Evolutionary conservation across 1,284 basidiomycete genomes (phyloP), one percentile per base, ranked within the genome.

Genomic region (Papiliotrema terrestris): DNA sequence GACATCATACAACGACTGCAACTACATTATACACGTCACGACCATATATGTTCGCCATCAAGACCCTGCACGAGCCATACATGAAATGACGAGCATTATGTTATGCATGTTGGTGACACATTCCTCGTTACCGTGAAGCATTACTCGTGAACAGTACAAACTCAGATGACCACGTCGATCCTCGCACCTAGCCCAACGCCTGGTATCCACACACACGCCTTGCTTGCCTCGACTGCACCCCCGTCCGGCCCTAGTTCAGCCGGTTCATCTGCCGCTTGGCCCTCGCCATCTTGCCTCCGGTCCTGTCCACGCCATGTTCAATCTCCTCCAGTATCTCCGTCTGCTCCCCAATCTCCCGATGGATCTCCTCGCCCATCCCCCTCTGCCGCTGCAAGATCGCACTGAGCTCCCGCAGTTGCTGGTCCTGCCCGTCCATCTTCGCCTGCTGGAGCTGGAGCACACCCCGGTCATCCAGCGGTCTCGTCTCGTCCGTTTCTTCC

Each of bases 341-440:
- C 78, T 98, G 95, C 63, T 86, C 79, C 6, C 79, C 80, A 56
- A 98, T 84, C 78, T 98, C 95, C 52, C 82, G 81, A 55, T 84
- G 82, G 60, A 98, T 98, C 17, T 92, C 91, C 60, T 89, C 80
- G 11, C 94, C 95, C 45, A 98, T 82, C 52, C 88, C 84, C 62
- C 86, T 83, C 77, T 98, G 94, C 41, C 91, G 82, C 59, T 84
- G 83, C n/a, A 98, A 79, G 56, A 96, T 85, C 0, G 88, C 82
- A 0, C 88, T 86, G 38, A 98, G 79, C 60, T 86, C 83, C 13
- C 85, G 80, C 25, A 96, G 81, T 67, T 94, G 88, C 29, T 80
- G 69, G 68, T 98, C 94, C 74, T 98, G 95, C 56, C 86, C 80
- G 45, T 86, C 82, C 73, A 98, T 87, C 74, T 89, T 85, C 22